Evolutionary conservation across 352 stramenopile species (phyloP).

Genomic region (Pythium aphanidermatum): DNA sequence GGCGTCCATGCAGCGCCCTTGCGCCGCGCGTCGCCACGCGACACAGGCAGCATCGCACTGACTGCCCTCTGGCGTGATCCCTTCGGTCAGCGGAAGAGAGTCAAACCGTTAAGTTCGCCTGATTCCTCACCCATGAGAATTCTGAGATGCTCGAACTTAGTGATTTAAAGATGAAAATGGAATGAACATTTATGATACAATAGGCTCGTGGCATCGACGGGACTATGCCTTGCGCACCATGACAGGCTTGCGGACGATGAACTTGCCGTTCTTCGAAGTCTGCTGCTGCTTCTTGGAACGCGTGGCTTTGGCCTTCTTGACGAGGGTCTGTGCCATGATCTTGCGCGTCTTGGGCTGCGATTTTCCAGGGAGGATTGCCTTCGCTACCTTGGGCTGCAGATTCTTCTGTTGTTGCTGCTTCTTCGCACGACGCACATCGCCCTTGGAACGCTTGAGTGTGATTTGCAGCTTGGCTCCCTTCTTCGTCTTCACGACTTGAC

Average conservation of each 20-base stretch:
- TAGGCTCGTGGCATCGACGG: too few species aligned
- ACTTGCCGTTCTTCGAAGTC: constrained; percentile 30
- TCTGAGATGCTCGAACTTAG: constrained; percentile 8
- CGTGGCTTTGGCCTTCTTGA: constrained; percentile 17
- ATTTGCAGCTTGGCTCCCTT: constrained; percentile 21
- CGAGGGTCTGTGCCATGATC: constrained; percentile 23
- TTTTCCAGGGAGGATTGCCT: constrained; percentile 30
- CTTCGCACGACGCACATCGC: constrained; percentile 12
- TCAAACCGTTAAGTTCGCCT: constrained; percentile 1
- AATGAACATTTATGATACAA: too few species aligned
- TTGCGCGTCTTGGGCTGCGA: constrained; percentile 23
- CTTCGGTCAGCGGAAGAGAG: too few species aligned
- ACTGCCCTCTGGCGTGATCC: too few species aligned
- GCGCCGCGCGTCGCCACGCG: constrained; percentile 4
- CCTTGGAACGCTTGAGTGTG: constrained; percentile 18
- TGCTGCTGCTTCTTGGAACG: too few species aligned
- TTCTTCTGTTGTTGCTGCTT: constrained; percentile 9
- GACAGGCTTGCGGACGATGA: constrained; percentile 49
- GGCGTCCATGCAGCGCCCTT: not conserved
- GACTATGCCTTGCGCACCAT: constrained; percentile 27
- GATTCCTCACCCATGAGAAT: constrained; percentile 2
- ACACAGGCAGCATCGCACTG: not conserved
- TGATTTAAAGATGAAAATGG: constrained; percentile 2
- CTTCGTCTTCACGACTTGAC: constrained; percentile 7
- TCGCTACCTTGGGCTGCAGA: constrained; percentile 10